These are phyloP conservation scores for Calocybe indica DNA, from an alignment of 768 basidiomycete genomes.

Conservation along the genomic window DNA sequence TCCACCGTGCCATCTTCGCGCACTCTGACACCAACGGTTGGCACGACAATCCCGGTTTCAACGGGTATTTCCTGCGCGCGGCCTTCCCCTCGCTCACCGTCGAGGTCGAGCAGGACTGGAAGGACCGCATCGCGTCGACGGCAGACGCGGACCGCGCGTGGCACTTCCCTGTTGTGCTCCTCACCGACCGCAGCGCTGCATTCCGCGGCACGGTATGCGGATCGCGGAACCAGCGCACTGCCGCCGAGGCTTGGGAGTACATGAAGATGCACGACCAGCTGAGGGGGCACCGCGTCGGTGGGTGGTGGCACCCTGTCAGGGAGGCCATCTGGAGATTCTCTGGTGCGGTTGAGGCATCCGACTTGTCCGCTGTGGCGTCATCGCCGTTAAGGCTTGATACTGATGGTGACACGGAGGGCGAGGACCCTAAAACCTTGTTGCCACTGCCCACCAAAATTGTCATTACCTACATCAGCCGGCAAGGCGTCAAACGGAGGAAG, in stretches of 20 bases:
- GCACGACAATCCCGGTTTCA: constrained; percentile 77
- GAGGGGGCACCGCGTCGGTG: constrained; percentile 36
- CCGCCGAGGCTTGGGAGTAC: constrained; percentile 58
- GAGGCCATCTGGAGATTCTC: constrained; percentile 63
- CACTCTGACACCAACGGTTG: constrained; percentile 54
- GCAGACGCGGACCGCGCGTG: constrained; percentile 43
- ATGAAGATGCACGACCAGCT: constrained; percentile 31
- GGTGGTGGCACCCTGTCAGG: constrained; percentile 80
- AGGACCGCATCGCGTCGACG: constrained; percentile 44
- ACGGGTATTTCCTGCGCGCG: constrained; percentile 68
- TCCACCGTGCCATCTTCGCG: constrained; percentile 69
- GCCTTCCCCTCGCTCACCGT: constrained; percentile 67
- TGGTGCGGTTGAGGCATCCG: constrained; percentile 27
- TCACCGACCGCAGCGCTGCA: constrained; percentile 73
- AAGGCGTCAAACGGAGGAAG: constrained; percentile 45
- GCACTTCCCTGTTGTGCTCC: constrained; percentile 64
- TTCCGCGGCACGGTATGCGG: constrained; percentile 64
- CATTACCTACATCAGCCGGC: constrained; percentile 71
- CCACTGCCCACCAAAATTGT: constrained; percentile 46
- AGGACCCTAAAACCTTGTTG: constrained; percentile 19
- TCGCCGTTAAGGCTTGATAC: not conserved
- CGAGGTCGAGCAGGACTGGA: constrained; percentile 68
- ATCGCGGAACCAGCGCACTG: constrained; percentile 61
- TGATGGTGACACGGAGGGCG: constrained; percentile 5
- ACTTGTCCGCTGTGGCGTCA: not conserved